Base-by-base conservation (phyloP, 768 basidiomycete genomes). In the Boletus rubroflammeus region DNA sequence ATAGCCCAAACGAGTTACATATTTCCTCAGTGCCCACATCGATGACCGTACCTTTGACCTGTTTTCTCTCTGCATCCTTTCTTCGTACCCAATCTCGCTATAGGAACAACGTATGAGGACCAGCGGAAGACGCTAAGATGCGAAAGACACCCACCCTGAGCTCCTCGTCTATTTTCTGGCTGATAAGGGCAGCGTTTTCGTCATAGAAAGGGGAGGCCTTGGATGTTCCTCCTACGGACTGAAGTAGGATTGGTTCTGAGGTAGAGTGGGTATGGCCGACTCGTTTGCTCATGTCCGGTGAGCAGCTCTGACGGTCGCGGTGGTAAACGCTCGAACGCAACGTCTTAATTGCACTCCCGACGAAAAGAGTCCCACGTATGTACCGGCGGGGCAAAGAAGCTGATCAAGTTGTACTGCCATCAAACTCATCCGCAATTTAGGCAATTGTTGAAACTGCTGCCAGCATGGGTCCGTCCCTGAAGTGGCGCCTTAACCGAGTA, bases 101-200 rank as follows among this genome's bases (percentile, higher is more conserved):
- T 39, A 47, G 38, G 35, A 53, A 57, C 7, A n/a, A n/a, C n/a
- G 6, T n/a, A 23, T 64, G 38, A 62, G 54, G 23, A 44, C 9
- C 9, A 43, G 36, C 17, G 14, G 36, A 45, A 28, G 49, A 34
- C 1, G 15, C 6, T 0, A n/a, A 39, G 44, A 36, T n/a, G 44
- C 3, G 54, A 48, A 50, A 57, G 54, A 36, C 47, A 58, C 62
- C 23, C 39, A 81, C 82, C 71, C 71, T 80, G 63, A 83, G 67
- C 26, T 83, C 81, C 46, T 83, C 80, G 64, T 83, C 81, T 61
- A 83, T 83, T 63, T 70, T 66, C 56, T 75, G 75, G 65, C 78
- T 83, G 52, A 76, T 72, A 34, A 70, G 75, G 11, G 70, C 65
- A 8, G 81, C 79, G n/a, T 76, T 69, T 46, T 71, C 75, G 21